Base-by-base conservation (phyloP, 768 basidiomycete genomes). In the Auriculariales sp. region DNA sequence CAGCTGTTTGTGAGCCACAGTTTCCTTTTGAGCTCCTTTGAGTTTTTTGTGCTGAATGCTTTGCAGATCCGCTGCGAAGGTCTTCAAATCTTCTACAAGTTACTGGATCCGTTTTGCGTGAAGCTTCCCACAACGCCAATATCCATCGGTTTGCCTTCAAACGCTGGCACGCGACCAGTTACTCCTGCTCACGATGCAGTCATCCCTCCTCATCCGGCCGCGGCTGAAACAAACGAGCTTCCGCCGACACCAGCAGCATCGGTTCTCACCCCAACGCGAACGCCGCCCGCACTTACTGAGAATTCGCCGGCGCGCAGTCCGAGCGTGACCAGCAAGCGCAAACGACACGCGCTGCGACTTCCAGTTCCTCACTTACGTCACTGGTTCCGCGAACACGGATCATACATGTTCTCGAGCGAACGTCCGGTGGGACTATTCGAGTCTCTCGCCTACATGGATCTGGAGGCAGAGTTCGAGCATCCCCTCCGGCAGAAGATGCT, bases 391-490 rank as follows among this genome's bases (percentile, higher is more conserved):
- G 28, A 15, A 17, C 27, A 19, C 28, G 28, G 19, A n/a, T n/a
- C n/a, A n/a, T n/a, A n/a, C n/a, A n/a, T n/a, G 14, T 9, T 53
- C 36, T 44, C 61, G 54, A 55, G 54, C 19, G 79, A 84, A 56
- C 65, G 70, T 27, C 73, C 73, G 0, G 84, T 86, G 0, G 84
- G 81, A 2, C 76, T 83, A 12, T 86, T 86, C 52, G 83, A 86
- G 64, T 75, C 74, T 2, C 77, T 83, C 55, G 64, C 75, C 27
- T 86, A 84, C 58, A 65, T 84, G 50, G 75, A 84, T 53, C 65
- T 86, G 2, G 83, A 86, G 58, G 72, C 63, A 28, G 62, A 72
- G 32, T 61, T 79, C 30, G 61, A 64, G 28, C 77, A 81, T 52
- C 76, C 75, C 1, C 59, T 71, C 50, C 64, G 66, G 2, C 68